phyloP scores from a whole-genome alignment of 169 alveolate genomes.

The Cardiosporidium cionae region DNA sequence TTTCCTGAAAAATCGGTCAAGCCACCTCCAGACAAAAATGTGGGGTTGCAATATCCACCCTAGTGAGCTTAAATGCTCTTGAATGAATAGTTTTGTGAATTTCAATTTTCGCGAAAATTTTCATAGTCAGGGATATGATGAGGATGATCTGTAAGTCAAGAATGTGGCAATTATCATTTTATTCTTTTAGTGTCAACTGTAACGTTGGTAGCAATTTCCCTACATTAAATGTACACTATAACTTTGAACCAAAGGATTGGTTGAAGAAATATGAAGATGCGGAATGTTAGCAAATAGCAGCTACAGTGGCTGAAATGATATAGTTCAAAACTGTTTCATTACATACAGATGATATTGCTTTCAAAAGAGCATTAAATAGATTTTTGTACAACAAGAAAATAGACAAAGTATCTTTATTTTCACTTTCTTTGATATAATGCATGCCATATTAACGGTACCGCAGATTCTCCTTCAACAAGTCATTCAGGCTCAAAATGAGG shows the following conservation, averaged over 20 bases:
- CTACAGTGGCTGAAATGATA: background rate
- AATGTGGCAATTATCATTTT: too few relatives aligned
- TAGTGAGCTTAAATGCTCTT: constrained; percentile 1
- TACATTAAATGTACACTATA: constrained; percentile 4
- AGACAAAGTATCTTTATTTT: background rate
- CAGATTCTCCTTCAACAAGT: too few relatives aligned
- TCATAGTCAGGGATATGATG: constrained; percentile 5
- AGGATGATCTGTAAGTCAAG: constrained; percentile 8
- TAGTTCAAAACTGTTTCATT: background rate
- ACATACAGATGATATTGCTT: background rate
- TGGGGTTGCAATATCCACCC: constrained; percentile 16
- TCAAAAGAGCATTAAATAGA: background rate
- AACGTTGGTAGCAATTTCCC: background rate
- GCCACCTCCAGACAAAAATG: constrained; percentile 1
- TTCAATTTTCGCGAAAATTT: background rate
- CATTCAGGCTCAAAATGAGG: too few relatives aligned
- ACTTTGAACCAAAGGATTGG: constrained; percentile 37
- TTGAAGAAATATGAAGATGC: background rate
- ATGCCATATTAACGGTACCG: too few relatives aligned
- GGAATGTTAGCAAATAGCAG: background rate
- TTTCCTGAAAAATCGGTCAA: constrained; percentile 5
- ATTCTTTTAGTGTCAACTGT: background rate
- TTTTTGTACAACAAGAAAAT: background rate
- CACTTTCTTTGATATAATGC: too few relatives aligned
- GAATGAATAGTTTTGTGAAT: background rate